Conservation (phyloP, 345 rosid genomes). For the Eutrema heterophyllum region DNA sequence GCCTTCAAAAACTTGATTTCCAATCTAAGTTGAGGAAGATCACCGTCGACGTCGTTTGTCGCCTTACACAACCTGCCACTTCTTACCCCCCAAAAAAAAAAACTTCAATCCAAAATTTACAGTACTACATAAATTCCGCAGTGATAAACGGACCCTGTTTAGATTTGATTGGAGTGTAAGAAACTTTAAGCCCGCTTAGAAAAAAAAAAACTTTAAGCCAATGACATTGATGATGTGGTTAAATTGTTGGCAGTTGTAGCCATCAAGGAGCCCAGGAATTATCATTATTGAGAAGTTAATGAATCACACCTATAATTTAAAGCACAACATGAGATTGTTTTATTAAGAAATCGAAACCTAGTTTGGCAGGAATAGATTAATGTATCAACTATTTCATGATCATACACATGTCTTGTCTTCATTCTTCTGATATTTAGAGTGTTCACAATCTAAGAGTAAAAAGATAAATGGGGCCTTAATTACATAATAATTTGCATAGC, state of each 20-base stretch:
- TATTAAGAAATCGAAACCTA: constrained; percentile 16
- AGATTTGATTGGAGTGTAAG: neutral
- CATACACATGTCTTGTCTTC: constrained; percentile 21
- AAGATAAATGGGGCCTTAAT: neutral
- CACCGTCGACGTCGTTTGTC: constrained; percentile 22
- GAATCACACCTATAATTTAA: constrained; percentile 8
- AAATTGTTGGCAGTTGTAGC: constrained; percentile 19
- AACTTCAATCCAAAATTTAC: neutral
- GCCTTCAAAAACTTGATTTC: constrained; percentile 3
- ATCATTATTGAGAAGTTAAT: constrained; percentile 16
- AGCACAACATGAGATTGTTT: constrained; percentile 16
- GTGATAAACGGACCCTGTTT: neutral
- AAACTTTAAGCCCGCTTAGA: neutral
- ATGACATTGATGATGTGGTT: neutral
- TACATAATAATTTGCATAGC: neutral
- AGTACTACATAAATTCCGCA: neutral
- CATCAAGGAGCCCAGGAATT: neutral
- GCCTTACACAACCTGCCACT: neutral
- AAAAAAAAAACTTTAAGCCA: neutral
- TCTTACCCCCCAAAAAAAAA: neutral
- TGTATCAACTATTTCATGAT: neutral
- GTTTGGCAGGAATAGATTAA: constrained; percentile 24
- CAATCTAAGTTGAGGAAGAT: neutral
- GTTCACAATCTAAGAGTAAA: neutral
- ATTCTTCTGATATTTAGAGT: neutral